phyloP scores from a whole-genome alignment of 306 rosid species.

The Cercis canadensis region DNA sequence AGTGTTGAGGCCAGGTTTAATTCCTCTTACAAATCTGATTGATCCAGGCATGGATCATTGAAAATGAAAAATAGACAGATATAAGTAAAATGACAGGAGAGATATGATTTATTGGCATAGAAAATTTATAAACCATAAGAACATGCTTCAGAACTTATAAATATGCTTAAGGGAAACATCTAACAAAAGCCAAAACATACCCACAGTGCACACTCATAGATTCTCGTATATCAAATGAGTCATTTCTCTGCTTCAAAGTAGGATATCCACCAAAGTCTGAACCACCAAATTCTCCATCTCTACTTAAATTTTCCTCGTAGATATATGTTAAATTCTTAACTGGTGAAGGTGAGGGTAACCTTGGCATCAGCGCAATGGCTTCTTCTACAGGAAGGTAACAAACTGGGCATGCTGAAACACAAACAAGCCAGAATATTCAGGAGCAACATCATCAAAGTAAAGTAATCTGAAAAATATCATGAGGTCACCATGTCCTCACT shows the following conservation, averaged over 20 bases:
- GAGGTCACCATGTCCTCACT: background rate
- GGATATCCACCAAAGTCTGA: constrained; percentile 98
- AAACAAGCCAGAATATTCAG: constrained; percentile 41
- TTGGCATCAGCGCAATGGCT: constrained; percentile 82
- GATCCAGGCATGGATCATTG: constrained; percentile 39
- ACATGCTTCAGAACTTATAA: constrained; percentile 17
- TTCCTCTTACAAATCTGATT: constrained; percentile 78
- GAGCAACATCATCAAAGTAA: constrained; percentile 23
- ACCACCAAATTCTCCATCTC: constrained; percentile 82
- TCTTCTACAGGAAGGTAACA: constrained; percentile 96
- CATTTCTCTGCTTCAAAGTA: constrained; percentile 75
- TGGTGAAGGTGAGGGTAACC: constrained; percentile 73
- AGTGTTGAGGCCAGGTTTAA: constrained; percentile 79
- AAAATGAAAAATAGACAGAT: constrained; percentile 31
- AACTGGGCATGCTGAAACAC: constrained; percentile 85
- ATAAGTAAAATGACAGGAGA: constrained; percentile 17
- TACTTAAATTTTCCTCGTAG: constrained; percentile 69
- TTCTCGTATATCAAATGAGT: constrained; percentile 72
- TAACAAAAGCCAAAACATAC: constrained; percentile 53
- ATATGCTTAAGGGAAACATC: constrained; percentile 10
- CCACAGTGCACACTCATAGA: constrained; percentile 91
- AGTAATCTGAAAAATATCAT: constrained; percentile 11
- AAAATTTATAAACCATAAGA: constrained; percentile 27
- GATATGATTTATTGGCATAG: background rate
- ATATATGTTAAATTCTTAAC: constrained; percentile 69